Evolutionary conservation across 768 basidiomycete genomes (phyloP).

Genomic region (Cystobasidium onofrii): DNA sequence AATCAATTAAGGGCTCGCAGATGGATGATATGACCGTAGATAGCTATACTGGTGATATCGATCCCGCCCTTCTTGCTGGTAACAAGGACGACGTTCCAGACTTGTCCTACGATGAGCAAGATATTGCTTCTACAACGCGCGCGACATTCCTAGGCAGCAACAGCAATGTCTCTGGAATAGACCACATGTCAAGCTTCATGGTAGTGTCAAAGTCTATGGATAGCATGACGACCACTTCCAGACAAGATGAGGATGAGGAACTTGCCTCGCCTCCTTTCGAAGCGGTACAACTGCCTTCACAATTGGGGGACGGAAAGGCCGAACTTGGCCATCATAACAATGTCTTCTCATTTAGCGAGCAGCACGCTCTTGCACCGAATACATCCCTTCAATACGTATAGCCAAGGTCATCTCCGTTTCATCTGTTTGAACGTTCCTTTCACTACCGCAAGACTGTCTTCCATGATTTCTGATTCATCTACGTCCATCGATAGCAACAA

Average conservation of each 20-base stretch:
- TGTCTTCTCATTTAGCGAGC: background rate
- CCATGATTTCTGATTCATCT: no score
- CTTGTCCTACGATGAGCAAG: constrained; percentile 22
- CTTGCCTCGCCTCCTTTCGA: background rate
- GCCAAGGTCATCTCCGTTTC: background rate
- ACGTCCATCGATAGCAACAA: no score
- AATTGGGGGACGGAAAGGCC: background rate
- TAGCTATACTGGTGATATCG: background rate
- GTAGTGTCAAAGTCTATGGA: background rate
- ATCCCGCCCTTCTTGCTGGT: background rate
- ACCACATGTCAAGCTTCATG: background rate
- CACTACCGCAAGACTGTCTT: no score
- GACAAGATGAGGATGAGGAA: constrained; percentile 4
- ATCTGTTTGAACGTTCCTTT: no score
- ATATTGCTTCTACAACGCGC: background rate
- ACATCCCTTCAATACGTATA: background rate
- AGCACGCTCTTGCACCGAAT: background rate
- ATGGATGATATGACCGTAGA: background rate
- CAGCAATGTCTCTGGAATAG: background rate
- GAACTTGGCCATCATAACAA: background rate
- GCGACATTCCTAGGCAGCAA: background rate
- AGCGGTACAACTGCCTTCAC: background rate
- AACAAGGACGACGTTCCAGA: constrained; percentile 21
- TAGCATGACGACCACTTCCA: background rate
- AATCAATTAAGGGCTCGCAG: background rate